Evolutionary conservation across 352 stramenopile genomes (phyloP).

Genomic region (Plasmopara viticola): DNA sequence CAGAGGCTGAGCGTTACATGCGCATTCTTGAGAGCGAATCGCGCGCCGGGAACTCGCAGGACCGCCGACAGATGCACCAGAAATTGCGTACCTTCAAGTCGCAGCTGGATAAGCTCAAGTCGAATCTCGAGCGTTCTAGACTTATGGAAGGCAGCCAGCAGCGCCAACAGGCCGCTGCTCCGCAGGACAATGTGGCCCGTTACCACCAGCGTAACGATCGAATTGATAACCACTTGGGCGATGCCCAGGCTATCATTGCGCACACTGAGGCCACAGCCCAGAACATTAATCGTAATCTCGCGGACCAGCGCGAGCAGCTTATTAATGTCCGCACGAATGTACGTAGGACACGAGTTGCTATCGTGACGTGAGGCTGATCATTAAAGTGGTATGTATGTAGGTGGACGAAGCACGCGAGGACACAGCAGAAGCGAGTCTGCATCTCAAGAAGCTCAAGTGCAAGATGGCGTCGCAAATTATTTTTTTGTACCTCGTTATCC

Average conservation of each 20-base stretch:
- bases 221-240: constrained; percentile 60
- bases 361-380: background rate
- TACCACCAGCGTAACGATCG: constrained; percentile 69
- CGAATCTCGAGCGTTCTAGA: constrained; percentile 66
- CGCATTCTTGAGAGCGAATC: constrained; percentile 82
- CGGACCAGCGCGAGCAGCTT: constrained; percentile 63
- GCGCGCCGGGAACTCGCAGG: constrained; percentile 65
- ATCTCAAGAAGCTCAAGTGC: constrained; percentile 76
- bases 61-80: constrained; percentile 80
- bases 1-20: constrained; percentile 74
- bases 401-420: constrained; percentile 69
- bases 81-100: constrained; percentile 80
- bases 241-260: constrained; percentile 64
- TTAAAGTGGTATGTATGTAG: constrained; percentile 13
- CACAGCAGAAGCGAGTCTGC: constrained; percentile 51
- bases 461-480: constrained; percentile 76
- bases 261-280: constrained; percentile 58
- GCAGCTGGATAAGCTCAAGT: constrained; percentile 83
- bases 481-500: constrained; percentile 74
- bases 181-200: constrained; percentile 64
- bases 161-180: constrained; percentile 34
- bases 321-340: constrained; percentile 73
- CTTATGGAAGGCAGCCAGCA: constrained; percentile 70
- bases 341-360: constrained; percentile 10
- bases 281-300: constrained; percentile 68